These are phyloP conservation scores for Globisporangium barbulae DNA, from an alignment of 352 stramenopile species.

Conservation along the genomic window DNA sequence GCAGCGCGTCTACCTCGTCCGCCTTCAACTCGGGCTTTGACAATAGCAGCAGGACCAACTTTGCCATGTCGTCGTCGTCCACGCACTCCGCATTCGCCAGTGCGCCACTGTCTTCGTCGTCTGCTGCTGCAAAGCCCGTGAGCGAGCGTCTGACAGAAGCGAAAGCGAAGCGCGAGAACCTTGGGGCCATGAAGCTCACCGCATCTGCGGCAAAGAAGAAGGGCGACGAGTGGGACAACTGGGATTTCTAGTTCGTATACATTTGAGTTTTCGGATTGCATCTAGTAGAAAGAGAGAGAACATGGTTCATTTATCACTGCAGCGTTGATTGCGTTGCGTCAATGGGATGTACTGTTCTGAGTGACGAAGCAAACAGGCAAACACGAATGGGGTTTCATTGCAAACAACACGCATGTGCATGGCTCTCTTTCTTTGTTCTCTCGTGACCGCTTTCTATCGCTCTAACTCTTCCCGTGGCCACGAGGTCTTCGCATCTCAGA, in stretches of 20 bases:
- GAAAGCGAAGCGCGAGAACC: slow-evolving; percentile 50
- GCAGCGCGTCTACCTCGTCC: slow-evolving; percentile 6
- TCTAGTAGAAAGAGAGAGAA: not conserved
- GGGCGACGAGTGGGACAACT: slow-evolving; percentile 77
- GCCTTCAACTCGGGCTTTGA: slow-evolving; percentile 15
- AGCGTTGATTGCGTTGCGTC: not conserved
- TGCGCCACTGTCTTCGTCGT: not conserved
- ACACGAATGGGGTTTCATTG: slow-evolving; percentile 6
- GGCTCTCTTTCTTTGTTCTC: not conserved
- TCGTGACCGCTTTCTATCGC: slow-evolving; percentile 5
- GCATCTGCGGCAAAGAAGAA: slow-evolving; percentile 30
- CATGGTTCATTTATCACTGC: not conserved
- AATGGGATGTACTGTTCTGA: not conserved
- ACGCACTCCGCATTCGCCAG: slow-evolving; percentile 17
- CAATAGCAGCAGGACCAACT: slow-evolving; percentile 5
- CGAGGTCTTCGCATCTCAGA: not conserved
- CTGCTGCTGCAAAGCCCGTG: slow-evolving; percentile 32
- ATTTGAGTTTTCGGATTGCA: slow-evolving; percentile 4
- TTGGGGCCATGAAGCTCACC: slow-evolving; percentile 62
- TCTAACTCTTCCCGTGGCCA: not conserved
- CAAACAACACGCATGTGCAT: slow-evolving; percentile 8
- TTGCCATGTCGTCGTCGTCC: slow-evolving; percentile 14
- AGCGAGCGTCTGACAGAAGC: slow-evolving; percentile 51
- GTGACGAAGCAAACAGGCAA: not conserved
- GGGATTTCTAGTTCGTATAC: slow-evolving; percentile 53